Evolutionary conservation across 2,329 filamentous ascomycete genomes (phyloP).

Genomic region (Chaetomium sp.): DNA sequence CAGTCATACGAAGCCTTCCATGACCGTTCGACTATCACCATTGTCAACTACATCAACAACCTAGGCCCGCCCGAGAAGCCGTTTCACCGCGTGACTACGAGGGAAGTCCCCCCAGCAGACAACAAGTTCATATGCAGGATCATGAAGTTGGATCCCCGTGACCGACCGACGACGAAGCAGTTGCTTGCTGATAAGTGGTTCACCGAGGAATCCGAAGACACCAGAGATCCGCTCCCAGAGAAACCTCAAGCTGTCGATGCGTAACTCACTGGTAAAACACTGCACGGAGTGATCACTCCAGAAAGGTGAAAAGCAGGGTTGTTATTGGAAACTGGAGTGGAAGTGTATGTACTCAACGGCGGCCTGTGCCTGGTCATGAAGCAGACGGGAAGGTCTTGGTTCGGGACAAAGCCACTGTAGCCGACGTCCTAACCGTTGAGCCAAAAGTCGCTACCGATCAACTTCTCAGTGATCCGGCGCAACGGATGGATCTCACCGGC

Average conservation of each 20-base stretch:
- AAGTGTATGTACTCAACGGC: conserved; percentile 14
- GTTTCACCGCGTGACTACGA: conserved; percentile 16
- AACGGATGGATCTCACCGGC: too few relatives aligned
- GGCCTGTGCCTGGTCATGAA: conserved; percentile 7
- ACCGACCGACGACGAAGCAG: conserved; percentile 24
- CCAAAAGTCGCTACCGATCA: too few relatives aligned
- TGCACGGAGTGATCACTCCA: background rate
- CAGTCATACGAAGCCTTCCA: conserved; percentile 16
- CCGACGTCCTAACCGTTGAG: background rate
- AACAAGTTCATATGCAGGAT: conserved; percentile 23
- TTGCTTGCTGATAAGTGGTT: conserved; percentile 26
- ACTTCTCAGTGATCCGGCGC: too few relatives aligned
- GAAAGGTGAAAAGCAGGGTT: background rate
- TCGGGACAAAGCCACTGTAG: background rate
- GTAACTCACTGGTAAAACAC: background rate
- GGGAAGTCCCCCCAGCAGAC: conserved; percentile 22
- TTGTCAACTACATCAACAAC: conserved; percentile 20
- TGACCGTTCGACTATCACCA: conserved; percentile 14
- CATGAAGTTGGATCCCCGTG: conserved; percentile 26
- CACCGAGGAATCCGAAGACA: conserved; percentile 22
- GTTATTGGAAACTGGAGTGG: conserved; percentile 4
- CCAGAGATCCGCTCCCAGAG: conserved; percentile 10
- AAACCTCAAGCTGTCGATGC: background rate
- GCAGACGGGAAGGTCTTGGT: conserved; percentile 12
- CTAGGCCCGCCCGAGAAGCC: conserved; percentile 20